Evolutionary conservation across 73 alveolate genomes (phyloP).

Genomic region (Urostyla sp.): DNA sequence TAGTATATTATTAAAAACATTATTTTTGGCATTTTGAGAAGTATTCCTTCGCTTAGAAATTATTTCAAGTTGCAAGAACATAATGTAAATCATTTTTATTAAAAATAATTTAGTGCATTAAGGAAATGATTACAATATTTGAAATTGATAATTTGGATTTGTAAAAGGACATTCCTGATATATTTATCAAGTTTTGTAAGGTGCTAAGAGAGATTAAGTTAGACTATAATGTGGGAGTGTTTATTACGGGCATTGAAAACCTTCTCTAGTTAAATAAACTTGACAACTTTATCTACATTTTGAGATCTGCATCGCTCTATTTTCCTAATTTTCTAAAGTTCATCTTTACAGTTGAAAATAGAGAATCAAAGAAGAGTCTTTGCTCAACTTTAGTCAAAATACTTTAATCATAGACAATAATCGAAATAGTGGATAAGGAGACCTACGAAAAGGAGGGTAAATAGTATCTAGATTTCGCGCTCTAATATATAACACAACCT

Average conservation of each 20-base stretch:
- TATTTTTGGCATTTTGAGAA: constrained; percentile 48
- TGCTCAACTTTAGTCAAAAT: neutral
- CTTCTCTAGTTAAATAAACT: constrained; percentile 32
- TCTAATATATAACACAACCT: neutral
- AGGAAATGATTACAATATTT: constrained; percentile 9
- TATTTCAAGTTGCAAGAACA: constrained; percentile 54
- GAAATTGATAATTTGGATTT: constrained; percentile 38
- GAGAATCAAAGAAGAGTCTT: neutral
- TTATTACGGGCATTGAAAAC: constrained; percentile 48
- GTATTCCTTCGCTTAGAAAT: constrained; percentile 43
- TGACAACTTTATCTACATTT: constrained; percentile 39
- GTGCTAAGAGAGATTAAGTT: constrained; percentile 52
- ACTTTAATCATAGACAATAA: constrained; percentile 6
- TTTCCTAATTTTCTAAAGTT: constrained; percentile 54
- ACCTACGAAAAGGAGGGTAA: constrained; percentile 3
- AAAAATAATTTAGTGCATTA: constrained; percentile 15
- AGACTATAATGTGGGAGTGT: constrained; percentile 57
- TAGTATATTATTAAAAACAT: constrained; percentile 63
- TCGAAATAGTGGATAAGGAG: constrained; percentile 25
- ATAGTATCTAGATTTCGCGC: constrained; percentile 26
- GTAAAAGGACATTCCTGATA: constrained; percentile 50
- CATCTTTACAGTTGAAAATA: constrained; percentile 30
- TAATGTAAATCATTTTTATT: constrained; percentile 20
- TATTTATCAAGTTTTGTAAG: constrained; percentile 48
- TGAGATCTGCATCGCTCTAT: constrained; percentile 45